Percentiles rank a stretch among this genome's conserved stretches.
phyloP scores from a whole-genome alignment of 1,284 basidiomycete species.

The Apiotrichum sp. region DNA sequence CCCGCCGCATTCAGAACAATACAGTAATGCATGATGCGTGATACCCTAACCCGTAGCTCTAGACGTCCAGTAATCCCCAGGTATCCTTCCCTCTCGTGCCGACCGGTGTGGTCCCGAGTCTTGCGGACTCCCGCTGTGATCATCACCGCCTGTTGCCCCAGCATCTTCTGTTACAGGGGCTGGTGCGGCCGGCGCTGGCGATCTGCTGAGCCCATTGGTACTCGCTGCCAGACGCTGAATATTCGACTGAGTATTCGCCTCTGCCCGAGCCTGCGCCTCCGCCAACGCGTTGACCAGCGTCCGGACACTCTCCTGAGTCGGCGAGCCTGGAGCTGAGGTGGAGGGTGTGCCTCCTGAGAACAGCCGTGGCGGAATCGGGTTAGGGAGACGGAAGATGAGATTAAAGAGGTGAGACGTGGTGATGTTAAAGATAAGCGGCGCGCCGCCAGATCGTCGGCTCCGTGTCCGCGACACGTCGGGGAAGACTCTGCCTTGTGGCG shows the following conservation, averaged over 20 bases:
- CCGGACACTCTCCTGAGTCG: neutral
- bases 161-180: too few relatives aligned
- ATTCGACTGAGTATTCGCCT: neutral
- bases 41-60: conserved; percentile 7
- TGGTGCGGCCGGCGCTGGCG: too few relatives aligned
- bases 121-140: too few relatives aligned
- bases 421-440: conserved; percentile 33
- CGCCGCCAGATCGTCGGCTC: conserved; percentile 16
- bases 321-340: conserved; percentile 5
- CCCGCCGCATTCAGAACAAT: neutral
- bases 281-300: conserved; percentile 1
- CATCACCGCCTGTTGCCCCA: too few relatives aligned
- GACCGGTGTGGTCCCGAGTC: neutral
- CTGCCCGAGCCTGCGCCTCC: conserved; percentile 1
- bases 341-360: conserved; percentile 36
- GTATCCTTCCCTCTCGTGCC: conserved; percentile 5
- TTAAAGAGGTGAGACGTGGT: conserved; percentile 25
- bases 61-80: conserved; percentile 22
- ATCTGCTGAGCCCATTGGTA: too few relatives aligned
- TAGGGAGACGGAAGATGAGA: conserved; percentile 29
- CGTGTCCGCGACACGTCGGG: conserved; percentile 1
- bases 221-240: too few relatives aligned
- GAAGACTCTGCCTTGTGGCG: neutral
- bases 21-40: conserved; percentile 10
- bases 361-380: conserved; percentile 21